Percentiles rank a stretch among this genome's conserved stretches.
These are phyloP conservation scores for Chrysosporium queenslandicum DNA, from an alignment of 2,329 filamentous ascomycete genomes.

Conservation along the genomic window DNA sequence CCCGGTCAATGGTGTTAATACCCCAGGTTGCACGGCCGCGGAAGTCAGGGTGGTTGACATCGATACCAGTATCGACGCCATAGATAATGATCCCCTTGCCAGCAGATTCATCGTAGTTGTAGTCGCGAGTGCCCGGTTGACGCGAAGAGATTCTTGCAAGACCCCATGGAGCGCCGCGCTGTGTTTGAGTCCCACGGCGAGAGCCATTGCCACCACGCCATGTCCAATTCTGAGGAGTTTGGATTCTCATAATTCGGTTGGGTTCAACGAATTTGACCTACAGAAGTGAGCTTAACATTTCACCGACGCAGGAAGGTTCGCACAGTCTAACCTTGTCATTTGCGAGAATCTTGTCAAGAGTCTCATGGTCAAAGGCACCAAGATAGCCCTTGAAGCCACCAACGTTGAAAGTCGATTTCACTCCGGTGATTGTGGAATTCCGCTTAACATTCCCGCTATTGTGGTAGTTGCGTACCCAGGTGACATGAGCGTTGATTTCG, in stretches of 20 bases:
- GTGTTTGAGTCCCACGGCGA: conserved; percentile 7
- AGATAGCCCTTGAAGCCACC: conserved; percentile 12
- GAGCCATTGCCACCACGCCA: too few relatives aligned
- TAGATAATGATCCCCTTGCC: conserved; percentile 31
- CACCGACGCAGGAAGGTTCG: too few relatives aligned
- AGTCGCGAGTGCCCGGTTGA: conserved; percentile 21
- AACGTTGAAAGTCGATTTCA: conserved; percentile 14
- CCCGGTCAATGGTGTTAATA: conserved; percentile 25
- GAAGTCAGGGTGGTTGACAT: conserved; percentile 28
- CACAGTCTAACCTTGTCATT: conserved; percentile 8
- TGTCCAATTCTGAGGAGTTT: too few relatives aligned
- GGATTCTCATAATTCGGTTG: conserved; percentile 12
- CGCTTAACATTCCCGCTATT: conserved; percentile 1
- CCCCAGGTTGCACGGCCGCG: conserved; percentile 29
- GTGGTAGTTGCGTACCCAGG: conserved; percentile 13
- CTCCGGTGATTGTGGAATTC: conserved; percentile 2
- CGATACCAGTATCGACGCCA: conserved; percentile 34
- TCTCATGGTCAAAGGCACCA: conserved; percentile 15
- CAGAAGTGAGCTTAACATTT: background rate
- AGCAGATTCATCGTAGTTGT: conserved; percentile 30
- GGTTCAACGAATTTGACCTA: conserved; percentile 18
- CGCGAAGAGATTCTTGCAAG: conserved; percentile 28
- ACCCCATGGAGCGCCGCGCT: conserved; percentile 27
- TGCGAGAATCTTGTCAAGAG: conserved; percentile 13
- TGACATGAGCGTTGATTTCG: conserved; percentile 14